These are phyloP conservation scores for Luvunga scandens DNA, from an alignment of 345 rosid species.

Conservation along the genomic window DNA sequence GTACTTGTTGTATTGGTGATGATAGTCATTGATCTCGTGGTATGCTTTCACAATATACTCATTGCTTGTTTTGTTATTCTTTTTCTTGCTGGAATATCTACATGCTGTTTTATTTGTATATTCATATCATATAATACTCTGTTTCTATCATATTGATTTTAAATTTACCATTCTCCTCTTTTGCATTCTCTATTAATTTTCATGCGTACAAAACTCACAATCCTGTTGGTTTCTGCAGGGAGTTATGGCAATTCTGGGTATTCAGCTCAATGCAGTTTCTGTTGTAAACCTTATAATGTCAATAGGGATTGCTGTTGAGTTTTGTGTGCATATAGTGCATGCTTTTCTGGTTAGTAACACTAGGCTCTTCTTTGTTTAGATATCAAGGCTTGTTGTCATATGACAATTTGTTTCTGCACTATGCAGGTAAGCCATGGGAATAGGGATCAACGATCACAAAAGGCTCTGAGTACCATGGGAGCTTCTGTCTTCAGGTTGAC, in stretches of 20 bases:
- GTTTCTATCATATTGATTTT: neutral
- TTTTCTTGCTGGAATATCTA: neutral
- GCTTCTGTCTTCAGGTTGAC: constrained; percentile 94
- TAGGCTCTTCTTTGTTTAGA: neutral
- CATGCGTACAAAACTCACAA: neutral
- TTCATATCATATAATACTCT: neutral
- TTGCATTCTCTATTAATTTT: constrained; percentile 1
- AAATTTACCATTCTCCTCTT: neutral
- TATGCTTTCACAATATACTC: constrained; percentile 20
- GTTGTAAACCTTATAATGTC: constrained; percentile 94
- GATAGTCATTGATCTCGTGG: constrained; percentile 92
- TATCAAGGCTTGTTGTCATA: neutral
- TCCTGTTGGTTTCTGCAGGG: constrained; percentile 51
- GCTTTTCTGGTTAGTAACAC: constrained; percentile 75
- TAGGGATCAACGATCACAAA: constrained; percentile 63
- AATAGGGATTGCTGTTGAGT: constrained; percentile 91
- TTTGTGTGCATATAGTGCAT: constrained; percentile 88
- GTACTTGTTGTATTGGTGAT: constrained; percentile 73
- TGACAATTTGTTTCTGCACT: neutral
- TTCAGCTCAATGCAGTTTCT: constrained; percentile 95
- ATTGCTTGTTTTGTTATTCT: neutral
- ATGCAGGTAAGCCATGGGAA: constrained; percentile 75
- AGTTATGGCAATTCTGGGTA: constrained; percentile 78
- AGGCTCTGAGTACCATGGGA: constrained; percentile 89
- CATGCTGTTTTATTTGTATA: neutral